These are phyloP conservation scores for Cercospora nicotianae DNA, from an alignment of 2,329 filamentous ascomycete species.

Conservation along the genomic window DNA sequence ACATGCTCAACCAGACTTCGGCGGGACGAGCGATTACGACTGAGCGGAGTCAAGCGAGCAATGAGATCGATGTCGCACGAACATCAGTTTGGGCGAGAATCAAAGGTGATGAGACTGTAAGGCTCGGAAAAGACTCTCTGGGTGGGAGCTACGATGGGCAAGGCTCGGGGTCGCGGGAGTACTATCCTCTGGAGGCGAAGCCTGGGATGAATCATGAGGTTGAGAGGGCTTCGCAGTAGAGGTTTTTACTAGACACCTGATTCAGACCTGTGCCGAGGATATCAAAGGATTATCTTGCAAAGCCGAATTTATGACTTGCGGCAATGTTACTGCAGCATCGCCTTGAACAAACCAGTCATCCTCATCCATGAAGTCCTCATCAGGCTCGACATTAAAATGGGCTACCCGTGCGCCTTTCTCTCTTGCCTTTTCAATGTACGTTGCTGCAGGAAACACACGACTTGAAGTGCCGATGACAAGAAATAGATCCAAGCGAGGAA, in stretches of 20 bases:
- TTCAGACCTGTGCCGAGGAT: neutral
- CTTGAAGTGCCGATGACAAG: neutral
- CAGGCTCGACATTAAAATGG: neutral
- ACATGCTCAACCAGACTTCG: slow-evolving; percentile 17
- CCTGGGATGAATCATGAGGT: neutral
- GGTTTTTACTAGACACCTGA: too few relatives aligned
- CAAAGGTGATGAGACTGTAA: slow-evolving; percentile 11
- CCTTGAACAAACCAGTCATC: neutral
- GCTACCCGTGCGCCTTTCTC: neutral
- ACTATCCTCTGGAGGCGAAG: neutral
- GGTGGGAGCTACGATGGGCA: neutral
- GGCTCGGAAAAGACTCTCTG: slow-evolving; percentile 5
- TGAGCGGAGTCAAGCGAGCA: slow-evolving; percentile 11
- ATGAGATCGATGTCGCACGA: slow-evolving; percentile 6
- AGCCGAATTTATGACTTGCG: neutral
- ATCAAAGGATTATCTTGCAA: neutral
- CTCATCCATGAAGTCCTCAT: neutral
- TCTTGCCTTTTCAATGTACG: neutral
- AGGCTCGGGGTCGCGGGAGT: neutral
- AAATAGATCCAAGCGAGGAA: neutral
- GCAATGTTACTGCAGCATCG: neutral
- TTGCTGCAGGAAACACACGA: neutral
- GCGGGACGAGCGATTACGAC: slow-evolving; percentile 18
- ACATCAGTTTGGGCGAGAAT: slow-evolving; percentile 13
- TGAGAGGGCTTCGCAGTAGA: slow-evolving; percentile 1